Evolutionary conservation across 208 protist species (phyloP), one percentile per base, ranked within the genome.

Genomic region (Angomonas ambiguus): DNA sequence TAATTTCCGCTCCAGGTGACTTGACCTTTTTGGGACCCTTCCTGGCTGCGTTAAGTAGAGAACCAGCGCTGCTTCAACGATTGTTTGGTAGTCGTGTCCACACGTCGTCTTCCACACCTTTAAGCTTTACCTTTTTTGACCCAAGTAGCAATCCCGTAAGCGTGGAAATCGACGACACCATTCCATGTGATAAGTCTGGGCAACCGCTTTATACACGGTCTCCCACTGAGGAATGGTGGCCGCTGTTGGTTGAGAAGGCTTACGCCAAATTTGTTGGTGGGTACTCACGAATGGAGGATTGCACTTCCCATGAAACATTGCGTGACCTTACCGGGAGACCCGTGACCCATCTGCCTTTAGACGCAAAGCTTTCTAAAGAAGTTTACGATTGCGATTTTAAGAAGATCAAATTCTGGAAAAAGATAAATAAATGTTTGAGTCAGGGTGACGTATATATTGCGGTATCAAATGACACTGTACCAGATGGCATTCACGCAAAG

Each of bases 201-300:
- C 65, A 79, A 63, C 82, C 88, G 13, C 83, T 85, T 71, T 94
- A 88, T 62, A 71, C 74, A 51, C 82, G 69, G 25, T 65, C 82
- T 2, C 79, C 87, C 18, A 64, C 58, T 10, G 80, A 67, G 25
- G 51, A 70, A 60, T 90, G 82, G 81, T 96, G 77, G 28, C 88
- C 91, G 41, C 65, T 93, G 51, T 71, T 96, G 35, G 72, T 96
- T 38, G 88, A 96, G 75, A 96, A 96, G 74, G 91, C 91, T n/a
- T 96, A 96, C 65, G 91, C 91, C 4, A 96, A 96, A 77, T 92
- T 96, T 73, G 80, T 93, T 10, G 86, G 88, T 56, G 84, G 86
- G 34, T 96, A 93, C 74, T 71, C 76, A 20, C 65, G 76, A 45
- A 68, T 96, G 20, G 75, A 85, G 57, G 82, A 89, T 63, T 93